Evolutionary conservation across 169 alveolate genomes (phyloP), one percentile per base, ranked within the genome.

Genomic region (Eimeria acervulina): DNA sequence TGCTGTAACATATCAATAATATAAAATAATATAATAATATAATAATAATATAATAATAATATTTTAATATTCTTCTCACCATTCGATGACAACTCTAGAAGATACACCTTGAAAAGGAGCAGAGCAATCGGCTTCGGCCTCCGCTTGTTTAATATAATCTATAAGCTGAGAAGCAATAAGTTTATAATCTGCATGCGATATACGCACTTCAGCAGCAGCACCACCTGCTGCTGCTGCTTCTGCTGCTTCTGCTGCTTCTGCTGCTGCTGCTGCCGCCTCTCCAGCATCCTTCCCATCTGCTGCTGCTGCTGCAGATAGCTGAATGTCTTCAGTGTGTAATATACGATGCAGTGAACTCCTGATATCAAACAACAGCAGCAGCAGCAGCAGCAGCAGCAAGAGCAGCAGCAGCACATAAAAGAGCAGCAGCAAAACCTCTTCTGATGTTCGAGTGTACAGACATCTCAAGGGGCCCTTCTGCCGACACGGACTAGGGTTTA

Each of bases 321-420:
- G 68, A 31, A 78, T 78, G 44, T 74, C 95, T 17, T 47, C 76
- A 4, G 95, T 74, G 90, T 90, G 84, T 1, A 55, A 42, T n/a
- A 90, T 90, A 61, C 95, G 95, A 23, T 90, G 95, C 40, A 90
- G 90, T 8, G 95, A 90, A n/a, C 90, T 89, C 8, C 95, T 78
- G 28, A 78, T n/a, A n/a, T n/a, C n/a, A 78, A 44, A 72, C 26
- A 72, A 26, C 8, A 72, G 47, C 47, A n/a, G 84, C 38, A 36
- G 12, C 5, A 28, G 74, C 74, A 1, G 74, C 74, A 26, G 38
- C 74, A 28, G 21, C 74, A 26, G 74, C 38, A 21, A 21, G 33
- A 1, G 36, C 33, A 63, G 12, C n/a, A 63, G 3, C 2, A 26
- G 74, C 74, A 63, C 33, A 8, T 10, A 21, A 12, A 21, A 63